These are phyloP conservation scores for Metrosideros polymorpha DNA, from an alignment of 441 rosid species.

Conservation along the genomic window DNA sequence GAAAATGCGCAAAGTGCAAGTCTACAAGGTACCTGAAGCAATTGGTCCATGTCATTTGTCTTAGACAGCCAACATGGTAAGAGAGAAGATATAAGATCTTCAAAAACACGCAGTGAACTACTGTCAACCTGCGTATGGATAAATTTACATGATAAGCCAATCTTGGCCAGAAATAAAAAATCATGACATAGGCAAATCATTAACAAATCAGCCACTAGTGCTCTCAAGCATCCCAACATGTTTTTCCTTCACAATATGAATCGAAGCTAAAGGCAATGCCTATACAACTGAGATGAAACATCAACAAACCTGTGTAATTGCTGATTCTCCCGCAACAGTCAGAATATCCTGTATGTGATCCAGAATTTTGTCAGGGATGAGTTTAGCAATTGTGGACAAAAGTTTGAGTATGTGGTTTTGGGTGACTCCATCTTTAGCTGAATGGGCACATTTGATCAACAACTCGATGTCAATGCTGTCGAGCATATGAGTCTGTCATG, in stretches of 20 bases:
- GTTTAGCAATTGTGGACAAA: conserved; percentile 54
- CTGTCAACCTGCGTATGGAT: conserved; percentile 50
- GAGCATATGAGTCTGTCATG: conserved; percentile 43
- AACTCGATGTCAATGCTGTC: conserved; percentile 42
- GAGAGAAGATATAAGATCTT: conserved; percentile 71
- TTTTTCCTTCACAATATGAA: background rate
- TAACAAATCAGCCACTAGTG: background rate
- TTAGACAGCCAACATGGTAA: conserved; percentile 87
- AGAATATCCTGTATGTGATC: conserved; percentile 65
- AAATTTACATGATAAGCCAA: conserved; percentile 6
- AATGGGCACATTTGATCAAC: conserved; percentile 67
- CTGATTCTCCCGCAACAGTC: conserved; percentile 70
- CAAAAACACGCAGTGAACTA: conserved; percentile 69
- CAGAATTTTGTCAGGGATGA: conserved; percentile 58
- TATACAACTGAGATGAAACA: background rate
- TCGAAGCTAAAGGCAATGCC: background rate
- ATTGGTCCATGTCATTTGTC: conserved; percentile 38
- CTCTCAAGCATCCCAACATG: background rate
- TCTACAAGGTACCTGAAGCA: conserved; percentile 59
- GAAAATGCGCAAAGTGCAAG: background rate
- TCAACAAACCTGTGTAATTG: conserved; percentile 76
- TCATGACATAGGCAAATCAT: background rate
- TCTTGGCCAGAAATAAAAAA: background rate
- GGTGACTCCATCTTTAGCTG: conserved; percentile 47
- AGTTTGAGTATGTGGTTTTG: conserved; percentile 64